Evolutionary conservation across 768 basidiomycete species (phyloP).

Genomic region (Collybia nuda): DNA sequence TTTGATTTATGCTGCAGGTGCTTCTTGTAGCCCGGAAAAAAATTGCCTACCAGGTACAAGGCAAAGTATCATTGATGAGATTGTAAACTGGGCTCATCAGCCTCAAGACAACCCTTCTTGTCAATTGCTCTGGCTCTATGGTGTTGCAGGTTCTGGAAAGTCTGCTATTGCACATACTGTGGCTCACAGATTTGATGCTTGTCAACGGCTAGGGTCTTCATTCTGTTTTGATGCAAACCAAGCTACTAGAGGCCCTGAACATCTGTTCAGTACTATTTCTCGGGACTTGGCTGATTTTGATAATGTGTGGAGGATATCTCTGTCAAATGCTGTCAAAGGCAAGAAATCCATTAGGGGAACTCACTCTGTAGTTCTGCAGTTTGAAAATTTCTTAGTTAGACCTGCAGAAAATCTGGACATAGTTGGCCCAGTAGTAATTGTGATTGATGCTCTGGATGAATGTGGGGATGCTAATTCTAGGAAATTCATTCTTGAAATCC

Average conservation of each 20-base stretch:
- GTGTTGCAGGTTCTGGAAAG: constrained; percentile 36
- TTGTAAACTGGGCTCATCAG: constrained; percentile 19
- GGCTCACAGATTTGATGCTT: constrained; percentile 16
- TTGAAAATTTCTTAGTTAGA: constrained; percentile 12
- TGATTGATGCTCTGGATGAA: constrained; percentile 38
- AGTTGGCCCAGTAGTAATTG: constrained; percentile 19
- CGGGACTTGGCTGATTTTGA: constrained; percentile 22
- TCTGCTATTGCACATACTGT: constrained; percentile 34
- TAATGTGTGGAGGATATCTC: neutral
- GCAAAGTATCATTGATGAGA: constrained; percentile 17
- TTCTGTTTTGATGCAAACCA: constrained; percentile 28
- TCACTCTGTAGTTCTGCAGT: constrained; percentile 12
- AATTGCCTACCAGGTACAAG: constrained; percentile 17
- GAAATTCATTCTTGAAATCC: constrained; percentile 16
- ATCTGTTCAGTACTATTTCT: constrained; percentile 31
- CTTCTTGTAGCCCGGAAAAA: constrained; percentile 2
- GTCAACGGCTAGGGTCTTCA: constrained; percentile 26
- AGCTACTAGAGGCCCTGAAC: constrained; percentile 15
- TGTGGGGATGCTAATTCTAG: constrained; percentile 20
- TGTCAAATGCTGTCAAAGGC: constrained; percentile 2
- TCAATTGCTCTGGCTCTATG: constrained; percentile 27
- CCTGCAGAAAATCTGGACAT: constrained; percentile 7
- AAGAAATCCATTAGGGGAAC: constrained; percentile 6
- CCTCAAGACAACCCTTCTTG: constrained; percentile 1
- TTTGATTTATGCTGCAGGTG: neutral